Conservation (phyloP, 228 moss, liverwort and hornwort species). For the Sphagnum fallax region DNA sequence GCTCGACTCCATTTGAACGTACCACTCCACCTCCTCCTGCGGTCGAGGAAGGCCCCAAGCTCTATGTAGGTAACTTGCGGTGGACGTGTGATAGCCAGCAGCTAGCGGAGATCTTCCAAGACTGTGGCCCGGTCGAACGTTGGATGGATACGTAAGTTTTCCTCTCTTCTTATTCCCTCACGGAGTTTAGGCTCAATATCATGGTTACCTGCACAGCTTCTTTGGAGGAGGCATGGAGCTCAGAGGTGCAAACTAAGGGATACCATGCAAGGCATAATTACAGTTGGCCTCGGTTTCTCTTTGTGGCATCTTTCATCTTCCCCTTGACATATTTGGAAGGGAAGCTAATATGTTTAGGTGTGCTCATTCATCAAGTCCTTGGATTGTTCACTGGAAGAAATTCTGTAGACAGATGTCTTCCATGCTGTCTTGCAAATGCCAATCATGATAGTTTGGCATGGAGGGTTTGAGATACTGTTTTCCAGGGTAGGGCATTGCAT, state of each 20-base stretch:
- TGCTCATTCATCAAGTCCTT: no score
- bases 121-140: conserved; percentile 40
- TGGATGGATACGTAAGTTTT: conserved; percentile 48
- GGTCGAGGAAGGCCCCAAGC: conserved; percentile 36
- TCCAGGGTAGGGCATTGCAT: no score
- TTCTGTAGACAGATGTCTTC: no score
- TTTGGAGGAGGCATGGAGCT: not conserved
- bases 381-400: no score
- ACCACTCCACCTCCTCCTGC: not conserved
- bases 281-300: no score
- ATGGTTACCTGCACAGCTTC: not conserved
- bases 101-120: conserved; percentile 66
- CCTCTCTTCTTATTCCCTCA: not conserved
- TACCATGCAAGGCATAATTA: not conserved
- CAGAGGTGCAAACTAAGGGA: not conserved
- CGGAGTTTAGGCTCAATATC: not conserved
- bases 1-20: not conserved
- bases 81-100: conserved; percentile 64
- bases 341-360: no score
- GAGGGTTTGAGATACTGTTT: no score
- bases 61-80: conserved; percentile 86
- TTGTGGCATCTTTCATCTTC: no score
- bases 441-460: no score
- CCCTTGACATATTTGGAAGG: no score
- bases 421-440: no score